These are phyloP conservation scores for Panaeolus papilionaceus DNA, from an alignment of 768 basidiomycete species.

Conservation along the genomic window DNA sequence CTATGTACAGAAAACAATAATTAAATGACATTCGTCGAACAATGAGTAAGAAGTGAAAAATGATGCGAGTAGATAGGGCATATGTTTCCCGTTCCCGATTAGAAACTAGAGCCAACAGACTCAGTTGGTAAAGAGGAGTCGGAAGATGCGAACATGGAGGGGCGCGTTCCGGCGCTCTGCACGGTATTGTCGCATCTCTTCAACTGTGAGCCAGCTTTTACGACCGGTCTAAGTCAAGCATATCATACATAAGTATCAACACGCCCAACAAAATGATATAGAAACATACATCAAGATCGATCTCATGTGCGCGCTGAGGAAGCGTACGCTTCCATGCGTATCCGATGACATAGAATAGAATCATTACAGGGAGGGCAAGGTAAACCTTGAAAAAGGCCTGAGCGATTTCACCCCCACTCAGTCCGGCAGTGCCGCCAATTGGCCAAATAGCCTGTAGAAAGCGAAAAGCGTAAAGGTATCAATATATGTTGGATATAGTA, in stretches of 20 bases:
- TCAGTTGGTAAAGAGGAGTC: conserved; percentile 46
- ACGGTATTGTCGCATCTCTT: conserved; percentile 50
- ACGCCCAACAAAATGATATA: neutral
- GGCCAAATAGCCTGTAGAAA: conserved; percentile 39
- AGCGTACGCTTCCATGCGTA: conserved; percentile 47
- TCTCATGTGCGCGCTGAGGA: conserved; percentile 42
- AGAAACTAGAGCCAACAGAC: neutral
- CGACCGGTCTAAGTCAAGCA: conserved; percentile 37
- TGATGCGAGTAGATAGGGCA: too few relatives aligned
- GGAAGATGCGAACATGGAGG: conserved; percentile 41
- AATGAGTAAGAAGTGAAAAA: too few relatives aligned
- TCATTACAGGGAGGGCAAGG: conserved; percentile 48
- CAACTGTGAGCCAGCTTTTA: conserved; percentile 52
- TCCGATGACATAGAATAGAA: conserved; percentile 44
- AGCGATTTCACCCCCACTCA: conserved; percentile 31
- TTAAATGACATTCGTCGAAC: too few relatives aligned
- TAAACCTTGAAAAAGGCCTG: conserved; percentile 47
- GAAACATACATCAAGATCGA: conserved; percentile 41
- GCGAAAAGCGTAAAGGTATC: too few relatives aligned
- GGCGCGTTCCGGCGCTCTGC: conserved; percentile 46
- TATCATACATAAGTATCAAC: neutral
- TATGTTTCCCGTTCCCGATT: too few relatives aligned
- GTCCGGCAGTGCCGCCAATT: conserved; percentile 40
- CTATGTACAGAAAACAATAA: too few relatives aligned
- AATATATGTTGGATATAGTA: neutral